These are phyloP conservation scores for Hygrophila difformis DNA, from an alignment of 257 asterid species.

Conservation along the genomic window DNA sequence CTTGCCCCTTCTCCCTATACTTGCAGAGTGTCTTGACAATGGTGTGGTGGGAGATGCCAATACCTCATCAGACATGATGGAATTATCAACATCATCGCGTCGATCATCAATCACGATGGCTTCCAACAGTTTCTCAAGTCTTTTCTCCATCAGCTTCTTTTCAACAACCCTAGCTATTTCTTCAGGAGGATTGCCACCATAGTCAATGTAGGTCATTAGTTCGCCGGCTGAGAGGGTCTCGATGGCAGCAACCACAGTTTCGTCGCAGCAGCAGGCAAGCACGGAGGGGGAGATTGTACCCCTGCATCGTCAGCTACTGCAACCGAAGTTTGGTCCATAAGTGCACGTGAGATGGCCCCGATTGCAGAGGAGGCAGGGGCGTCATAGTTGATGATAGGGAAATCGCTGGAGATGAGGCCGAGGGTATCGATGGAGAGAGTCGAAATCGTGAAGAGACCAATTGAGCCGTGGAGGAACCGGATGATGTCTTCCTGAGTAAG, in stretches of 20 bases:
- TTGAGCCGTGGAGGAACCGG: constrained; percentile 58
- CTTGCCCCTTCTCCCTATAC: constrained; percentile 65
- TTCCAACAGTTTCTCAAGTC: too few species aligned
- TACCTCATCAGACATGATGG: constrained; percentile 47
- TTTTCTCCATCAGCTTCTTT: too few species aligned
- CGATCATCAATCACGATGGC: constrained; percentile 18
- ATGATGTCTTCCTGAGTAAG: constrained; percentile 72
- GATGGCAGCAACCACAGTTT: constrained; percentile 54
- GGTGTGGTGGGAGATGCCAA: constrained; percentile 24
- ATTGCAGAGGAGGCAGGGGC: constrained; percentile 37
- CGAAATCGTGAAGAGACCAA: constrained; percentile 58
- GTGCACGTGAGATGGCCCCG: constrained; percentile 24
- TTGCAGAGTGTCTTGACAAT: constrained; percentile 25
- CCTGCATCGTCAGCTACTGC: constrained; percentile 63
- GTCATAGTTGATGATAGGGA: background rate
- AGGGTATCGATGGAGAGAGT: constrained; percentile 56
- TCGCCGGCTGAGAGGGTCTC: constrained; percentile 73
- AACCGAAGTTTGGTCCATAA: constrained; percentile 51
- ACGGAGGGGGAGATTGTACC: constrained; percentile 46
- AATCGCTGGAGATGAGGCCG: constrained; percentile 57
- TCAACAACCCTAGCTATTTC: constrained; percentile 28
- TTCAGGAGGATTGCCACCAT: constrained; percentile 79
- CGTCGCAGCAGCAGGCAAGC: constrained; percentile 57
- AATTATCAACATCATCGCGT: constrained; percentile 5
- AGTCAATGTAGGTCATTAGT: constrained; percentile 67